Percentiles rank a stretch among this genome's conserved stretches.
phyloP scores from a whole-genome alignment of 305 asterid genomes.

The Fraxinus platypoda region DNA sequence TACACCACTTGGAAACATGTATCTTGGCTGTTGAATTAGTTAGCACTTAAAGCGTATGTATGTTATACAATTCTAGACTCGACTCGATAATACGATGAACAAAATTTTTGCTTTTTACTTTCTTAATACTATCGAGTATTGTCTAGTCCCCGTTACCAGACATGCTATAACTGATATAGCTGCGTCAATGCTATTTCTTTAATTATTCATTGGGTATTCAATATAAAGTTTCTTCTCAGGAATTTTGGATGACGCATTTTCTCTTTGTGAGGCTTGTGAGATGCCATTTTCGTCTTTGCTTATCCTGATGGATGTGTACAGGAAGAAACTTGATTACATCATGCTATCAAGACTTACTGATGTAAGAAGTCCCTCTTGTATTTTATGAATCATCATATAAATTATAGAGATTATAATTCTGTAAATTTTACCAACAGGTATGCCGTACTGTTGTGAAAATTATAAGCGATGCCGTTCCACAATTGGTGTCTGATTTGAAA shows the following conservation, averaged over 20 bases:
- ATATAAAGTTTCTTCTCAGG: slow-evolving; percentile 17
- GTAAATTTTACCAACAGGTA: slow-evolving; percentile 13
- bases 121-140: not conserved
- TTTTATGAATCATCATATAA: not conserved
- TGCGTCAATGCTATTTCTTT: no score
- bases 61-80: not conserved
- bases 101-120: not conserved
- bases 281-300: slow-evolving; percentile 35
- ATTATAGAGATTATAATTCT: not conserved
- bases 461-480: slow-evolving; percentile 34
- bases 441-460: slow-evolving; percentile 25
- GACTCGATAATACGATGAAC: not conserved
- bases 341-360: slow-evolving; percentile 35
- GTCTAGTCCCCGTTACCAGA: not conserved
- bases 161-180: not conserved
- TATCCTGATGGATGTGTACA: slow-evolving; percentile 32
- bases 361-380: slow-evolving; percentile 17
- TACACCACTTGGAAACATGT: not conserved
- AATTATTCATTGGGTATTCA: not conserved
- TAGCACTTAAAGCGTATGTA: not conserved
- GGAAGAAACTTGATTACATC: slow-evolving; percentile 32
- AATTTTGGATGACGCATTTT: slow-evolving; percentile 34
- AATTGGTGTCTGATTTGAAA: slow-evolving; percentile 25
- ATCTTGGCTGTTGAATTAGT: not conserved
- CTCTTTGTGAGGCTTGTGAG: slow-evolving; percentile 38